Conservation (phyloP, 345 rosid genomes). For the Conringia planisiliqua region DNA sequence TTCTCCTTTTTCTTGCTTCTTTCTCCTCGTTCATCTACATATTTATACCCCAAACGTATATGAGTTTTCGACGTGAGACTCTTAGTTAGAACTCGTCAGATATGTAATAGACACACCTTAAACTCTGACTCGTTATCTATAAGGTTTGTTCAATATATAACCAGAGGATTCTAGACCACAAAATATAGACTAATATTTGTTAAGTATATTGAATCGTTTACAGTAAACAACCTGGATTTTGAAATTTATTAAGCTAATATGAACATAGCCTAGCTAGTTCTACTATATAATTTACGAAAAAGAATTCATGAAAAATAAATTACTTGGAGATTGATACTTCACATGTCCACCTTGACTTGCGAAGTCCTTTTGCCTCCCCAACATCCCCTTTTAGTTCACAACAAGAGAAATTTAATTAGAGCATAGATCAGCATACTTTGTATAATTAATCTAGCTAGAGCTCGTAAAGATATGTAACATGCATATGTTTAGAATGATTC, state of each 20-base stretch:
- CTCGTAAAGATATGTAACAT: neutral
- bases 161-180: neutral
- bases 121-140: neutral
- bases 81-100: neutral
- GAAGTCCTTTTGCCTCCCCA: conserved; percentile 37
- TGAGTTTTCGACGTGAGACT: neutral
- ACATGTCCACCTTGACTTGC: conserved; percentile 42
- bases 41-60: neutral
- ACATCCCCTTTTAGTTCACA: conserved; percentile 27
- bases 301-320: neutral
- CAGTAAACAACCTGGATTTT: neutral
- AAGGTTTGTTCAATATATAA: neutral
- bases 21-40: conserved; percentile 21
- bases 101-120: neutral
- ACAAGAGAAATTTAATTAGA: neutral
- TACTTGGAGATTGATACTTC: conserved; percentile 52
- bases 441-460: neutral
- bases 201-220: neutral
- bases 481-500: conserved; percentile 2
- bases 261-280: neutral
- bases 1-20: conserved; percentile 39
- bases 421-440: neutral
- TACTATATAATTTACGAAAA: conserved; percentile 16
- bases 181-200: neutral
- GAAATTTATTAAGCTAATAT: neutral